Base-by-base conservation (phyloP, 2,329 filamentous ascomycete species). In the Apiospora sp. region DNA sequence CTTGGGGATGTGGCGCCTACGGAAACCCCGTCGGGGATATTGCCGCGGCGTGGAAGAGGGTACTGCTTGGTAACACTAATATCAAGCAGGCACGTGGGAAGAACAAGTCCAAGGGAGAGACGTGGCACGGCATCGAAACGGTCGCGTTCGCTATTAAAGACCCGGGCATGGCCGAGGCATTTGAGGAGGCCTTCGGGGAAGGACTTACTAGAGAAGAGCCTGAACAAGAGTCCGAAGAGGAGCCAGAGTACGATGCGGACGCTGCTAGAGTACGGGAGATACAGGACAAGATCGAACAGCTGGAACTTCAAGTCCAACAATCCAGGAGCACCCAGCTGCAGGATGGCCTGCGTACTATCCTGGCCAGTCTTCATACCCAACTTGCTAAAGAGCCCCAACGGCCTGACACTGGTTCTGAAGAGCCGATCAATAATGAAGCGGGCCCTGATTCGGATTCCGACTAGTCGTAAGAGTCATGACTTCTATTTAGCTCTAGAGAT, bases 1-100 rank as follows among this genome's bases (percentile, higher is more conserved):
- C 90, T 0, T 92, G 90, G 89, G 91, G 91, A 0, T 92, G 90
- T 73, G 90, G 90, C 3, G 89, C 89, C 0, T 90, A 91, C 72
- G 89, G 89, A 0, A 92, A 92, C 74, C 91, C 90, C 0, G 86
- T 90, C 0, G 81, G 81, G 1, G 89, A 92, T 78, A 81, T 92
- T 43, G 90, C 90, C 19, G 80, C 82, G 24, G 84, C 87, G 0
- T 92, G 90, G 86, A 83, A 82, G 73, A 84, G 81, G 72, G 83
- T 83, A 22, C 78, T 86, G 49, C 77, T 82, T 14, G 80, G 80
- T 37, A 76, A 73, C n/a, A 74, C 72, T 54, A 77, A 71, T 71
- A 69, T 22, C 22, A 77, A 48, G 41, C 73, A 74, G 7, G 75
- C 73, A 1, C 68, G 61, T 1, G 72, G 76, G 71, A 64, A 69